Base-by-base conservation (phyloP, 2,329 filamentous ascomycete species). In the Metarhizium anisopliae region DNA sequence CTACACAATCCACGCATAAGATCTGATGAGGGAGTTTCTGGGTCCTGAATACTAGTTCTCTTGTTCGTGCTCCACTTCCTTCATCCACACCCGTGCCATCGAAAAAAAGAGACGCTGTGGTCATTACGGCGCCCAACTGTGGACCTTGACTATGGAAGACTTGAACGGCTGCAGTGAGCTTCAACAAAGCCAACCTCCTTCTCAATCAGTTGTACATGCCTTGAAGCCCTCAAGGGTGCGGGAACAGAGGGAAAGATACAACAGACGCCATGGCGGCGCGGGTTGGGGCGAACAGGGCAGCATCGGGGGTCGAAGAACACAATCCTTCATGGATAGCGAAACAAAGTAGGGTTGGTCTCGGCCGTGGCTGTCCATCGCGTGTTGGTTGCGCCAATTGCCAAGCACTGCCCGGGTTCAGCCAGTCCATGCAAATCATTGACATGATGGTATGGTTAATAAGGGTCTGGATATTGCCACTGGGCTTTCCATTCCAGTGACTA, bases 41-140 rank as follows among this genome's bases (percentile, higher is more conserved):
- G 38, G 38, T 6, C 38, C 5, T 40, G 38, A 40, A 25, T 25
- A 25, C 25, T 16, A 40, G 14, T 40, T 40, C 38, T 40, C 38
- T 40, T 11, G 11, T 40, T 40, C 10, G 11, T 45, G 42, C 16
- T 16, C n/a, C 42, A 42, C 35, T n/a, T 13, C 38, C 43, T 42
- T 49, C 16, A 20, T 45, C 42, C 42, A 45, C 42, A 18, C 49
- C 53, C 30, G 29, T 55, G 38, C 38, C 47, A 47, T 43, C 47
- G 20, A 51, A n/a, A 47, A 40, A 51, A 36, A 29, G 6, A 14
- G 53, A 32, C 53, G 14, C 30, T 47, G 45, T 45, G 45, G 25
- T 18, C 11, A 55, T 36, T 52, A 29, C 40, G 49, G 32, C 38
- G 54, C 49, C 54, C 54, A 47, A 47, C 40, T 51, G 54, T 52